Evolutionary conservation across 2,329 filamentous ascomycete genomes (phyloP), one percentile per base, ranked within the genome.

Genomic region (Cladosporium phlei): DNA sequence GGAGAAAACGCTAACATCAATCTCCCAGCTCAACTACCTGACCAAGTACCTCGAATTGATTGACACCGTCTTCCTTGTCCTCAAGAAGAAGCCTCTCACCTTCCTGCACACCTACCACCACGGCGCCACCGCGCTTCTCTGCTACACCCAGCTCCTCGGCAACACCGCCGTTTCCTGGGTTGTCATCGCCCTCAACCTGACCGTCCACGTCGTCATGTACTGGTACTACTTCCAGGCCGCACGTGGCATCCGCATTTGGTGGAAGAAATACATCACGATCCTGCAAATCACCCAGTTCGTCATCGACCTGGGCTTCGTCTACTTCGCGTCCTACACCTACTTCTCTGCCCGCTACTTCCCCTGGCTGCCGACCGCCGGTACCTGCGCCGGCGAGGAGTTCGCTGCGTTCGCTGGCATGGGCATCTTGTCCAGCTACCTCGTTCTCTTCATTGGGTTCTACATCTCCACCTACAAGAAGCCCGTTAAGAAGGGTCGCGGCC

Each of bases 141-240:
- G 50, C 51, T 49, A 49, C 30, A 47, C 42, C 44, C 51, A 53
- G 35, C 47, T 52, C 20, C 46, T 95, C 63, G 91, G 91, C 58
- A 81, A 87, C 64, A 97, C 91, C 35, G 80, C 91, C 33, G 91
- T 97, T 48, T 95, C 90, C 51, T 97, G 91, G 91, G 88, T 95
- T 47, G 83, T 85, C 53, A 97, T 97, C 67, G 85, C 82, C 45
- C 81, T 97, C 60, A 97, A 97, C 79, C 74, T 97, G 64, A 82
- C 81, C 54, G 91, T 97, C 46, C 91, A 97, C 73, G 91, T 97
- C 49, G 86, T 96, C 66, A 97, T 97, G 91, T 97, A 97, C 84
- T 96, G 90, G 90, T 97, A 97, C 83, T 97, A 97, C 81, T 97
- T 97, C 84, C 91, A 97, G 79, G 91, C 88, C 65, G 90, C 91